phyloP scores from a whole-genome alignment of 177 flowering plant species.

The Vitis hybrid region DNA sequence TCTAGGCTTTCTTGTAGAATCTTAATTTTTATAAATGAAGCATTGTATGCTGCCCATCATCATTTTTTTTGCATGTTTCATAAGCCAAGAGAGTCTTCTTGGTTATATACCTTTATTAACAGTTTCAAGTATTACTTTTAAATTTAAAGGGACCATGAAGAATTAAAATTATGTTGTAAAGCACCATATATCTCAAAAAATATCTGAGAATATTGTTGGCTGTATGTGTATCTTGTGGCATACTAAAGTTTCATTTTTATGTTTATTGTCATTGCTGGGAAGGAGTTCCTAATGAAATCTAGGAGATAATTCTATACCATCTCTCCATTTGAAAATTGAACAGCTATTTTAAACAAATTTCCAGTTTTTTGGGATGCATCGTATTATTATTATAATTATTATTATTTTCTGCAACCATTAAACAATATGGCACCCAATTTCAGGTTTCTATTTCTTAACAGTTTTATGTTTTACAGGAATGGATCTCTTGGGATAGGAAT shows the following conservation, averaged over 20 bases:
- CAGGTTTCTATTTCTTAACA: neutral
- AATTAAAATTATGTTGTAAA: neutral
- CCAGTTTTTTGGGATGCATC: too few relatives aligned
- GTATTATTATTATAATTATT: too few relatives aligned
- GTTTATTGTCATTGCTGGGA: neutral
- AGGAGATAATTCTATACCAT: neutral
- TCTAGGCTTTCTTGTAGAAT: neutral
- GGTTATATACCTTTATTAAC: neutral
- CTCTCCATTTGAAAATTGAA: neutral
- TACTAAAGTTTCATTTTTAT: neutral
- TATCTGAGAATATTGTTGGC: too few relatives aligned
- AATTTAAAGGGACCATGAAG: neutral
- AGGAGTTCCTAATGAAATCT: neutral
- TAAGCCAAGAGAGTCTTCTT: neutral
- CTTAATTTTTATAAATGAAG: too few relatives aligned
- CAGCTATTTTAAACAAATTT: neutral
- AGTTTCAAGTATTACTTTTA: neutral
- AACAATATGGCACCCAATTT: neutral
- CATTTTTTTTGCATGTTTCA: neutral
- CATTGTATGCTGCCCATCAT: too few relatives aligned
- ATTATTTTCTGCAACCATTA: neutral
- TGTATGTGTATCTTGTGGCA: neutral
- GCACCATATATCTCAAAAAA: too few relatives aligned
- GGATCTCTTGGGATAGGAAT: constrained; percentile 65
- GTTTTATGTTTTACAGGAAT: constrained; percentile 49